Conservation (phyloP, 208 protist species). For the Trypanosoma scelopori region DNA sequence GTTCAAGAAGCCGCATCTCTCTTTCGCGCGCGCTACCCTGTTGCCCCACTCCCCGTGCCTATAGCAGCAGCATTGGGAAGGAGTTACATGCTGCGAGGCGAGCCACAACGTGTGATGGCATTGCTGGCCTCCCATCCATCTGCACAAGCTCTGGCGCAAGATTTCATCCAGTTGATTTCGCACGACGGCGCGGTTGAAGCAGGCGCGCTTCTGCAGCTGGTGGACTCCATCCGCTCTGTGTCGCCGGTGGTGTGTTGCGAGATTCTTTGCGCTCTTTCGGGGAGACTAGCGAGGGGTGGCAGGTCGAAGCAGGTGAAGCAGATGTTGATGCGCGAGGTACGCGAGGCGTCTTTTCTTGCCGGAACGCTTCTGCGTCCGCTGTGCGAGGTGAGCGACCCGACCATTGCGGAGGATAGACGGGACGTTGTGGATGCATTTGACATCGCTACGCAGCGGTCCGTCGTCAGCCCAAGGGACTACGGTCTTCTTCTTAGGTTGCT, state of each 20-base stretch:
- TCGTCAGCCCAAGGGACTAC: conserved; percentile 59
- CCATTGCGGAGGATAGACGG: conserved; percentile 23
- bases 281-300: conserved; percentile 1
- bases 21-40: conserved; percentile 32
- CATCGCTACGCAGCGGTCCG: conserved; percentile 37
- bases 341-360: conserved; percentile 40
- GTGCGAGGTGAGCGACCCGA: conserved; percentile 38
- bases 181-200: conserved; percentile 2
- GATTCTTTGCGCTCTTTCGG: conserved; percentile 34
- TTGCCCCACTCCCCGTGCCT: conserved; percentile 50
- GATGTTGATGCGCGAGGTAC: conserved; percentile 41
- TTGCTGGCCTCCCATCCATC: conserved; percentile 48
- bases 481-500: conserved; percentile 50
- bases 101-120: conserved; percentile 36
- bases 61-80: conserved; percentile 41
- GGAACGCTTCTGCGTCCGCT: conserved; percentile 48
- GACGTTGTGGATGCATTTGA: conserved; percentile 51
- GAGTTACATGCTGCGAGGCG: conserved; percentile 28
- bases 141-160: conserved; percentile 7
- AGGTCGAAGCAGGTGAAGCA: conserved; percentile 34
- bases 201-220: conserved; percentile 33
- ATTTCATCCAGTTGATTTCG: conserved; percentile 15
- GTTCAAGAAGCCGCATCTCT: conserved; percentile 8
- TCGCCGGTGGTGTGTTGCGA: conserved; percentile 22
- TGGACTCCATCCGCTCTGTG: conserved; percentile 32